Conservation (phyloP, 306 rosid genomes). For the Castanopsis chinensis region DNA sequence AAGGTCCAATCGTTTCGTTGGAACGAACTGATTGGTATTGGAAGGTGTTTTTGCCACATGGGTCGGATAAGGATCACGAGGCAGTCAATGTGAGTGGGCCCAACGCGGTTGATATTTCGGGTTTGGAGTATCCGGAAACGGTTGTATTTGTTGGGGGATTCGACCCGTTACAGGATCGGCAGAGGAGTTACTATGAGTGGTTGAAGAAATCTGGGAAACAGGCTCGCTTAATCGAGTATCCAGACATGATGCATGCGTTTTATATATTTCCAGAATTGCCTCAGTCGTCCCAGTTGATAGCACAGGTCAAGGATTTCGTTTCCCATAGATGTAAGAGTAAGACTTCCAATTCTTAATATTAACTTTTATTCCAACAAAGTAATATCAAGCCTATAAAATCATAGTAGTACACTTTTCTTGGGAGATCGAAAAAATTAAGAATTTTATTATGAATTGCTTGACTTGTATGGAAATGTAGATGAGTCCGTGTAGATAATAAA, state of each 20-base stretch:
- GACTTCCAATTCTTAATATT: too few relatives aligned
- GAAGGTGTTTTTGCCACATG: slow-evolving; percentile 57
- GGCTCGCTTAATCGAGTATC: slow-evolving; percentile 49
- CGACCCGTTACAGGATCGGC: slow-evolving; percentile 81
- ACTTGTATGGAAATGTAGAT: too few relatives aligned
- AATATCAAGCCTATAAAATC: too few relatives aligned
- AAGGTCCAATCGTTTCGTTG: slow-evolving; percentile 39
- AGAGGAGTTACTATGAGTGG: slow-evolving; percentile 63
- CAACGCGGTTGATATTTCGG: slow-evolving; percentile 47
- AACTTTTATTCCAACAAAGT: too few relatives aligned
- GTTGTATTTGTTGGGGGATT: slow-evolving; percentile 60
- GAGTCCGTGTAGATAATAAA: too few relatives aligned
- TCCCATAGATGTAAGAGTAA: background rate
- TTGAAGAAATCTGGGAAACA: slow-evolving; percentile 45
- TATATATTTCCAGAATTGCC: slow-evolving; percentile 57
- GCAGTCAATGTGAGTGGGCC: slow-evolving; percentile 61
- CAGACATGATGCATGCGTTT: slow-evolving; percentile 59
- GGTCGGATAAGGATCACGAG: slow-evolving; percentile 44
- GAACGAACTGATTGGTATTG: slow-evolving; percentile 61
- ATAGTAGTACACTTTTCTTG: too few relatives aligned
- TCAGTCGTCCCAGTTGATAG: slow-evolving; percentile 36
- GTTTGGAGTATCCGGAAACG: slow-evolving; percentile 54
- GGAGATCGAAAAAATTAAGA: too few relatives aligned
- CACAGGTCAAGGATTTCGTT: slow-evolving; percentile 52
- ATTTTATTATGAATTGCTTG: too few relatives aligned